Conservation (phyloP, 2,329 filamentous ascomycete species). For the Phoma sp. region DNA sequence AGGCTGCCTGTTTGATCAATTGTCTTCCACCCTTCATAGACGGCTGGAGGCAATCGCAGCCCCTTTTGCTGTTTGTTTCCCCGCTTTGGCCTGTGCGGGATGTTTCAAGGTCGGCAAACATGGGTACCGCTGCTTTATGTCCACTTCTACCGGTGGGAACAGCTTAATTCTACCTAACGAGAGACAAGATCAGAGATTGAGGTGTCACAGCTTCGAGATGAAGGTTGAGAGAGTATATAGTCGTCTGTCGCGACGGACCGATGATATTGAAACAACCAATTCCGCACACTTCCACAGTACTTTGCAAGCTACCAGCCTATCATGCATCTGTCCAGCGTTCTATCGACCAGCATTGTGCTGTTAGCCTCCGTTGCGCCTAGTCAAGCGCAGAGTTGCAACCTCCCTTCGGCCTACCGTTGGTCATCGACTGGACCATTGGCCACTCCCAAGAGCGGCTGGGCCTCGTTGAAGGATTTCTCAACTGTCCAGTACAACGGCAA, state of each 20-base stretch:
- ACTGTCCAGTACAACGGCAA: conserved; percentile 62
- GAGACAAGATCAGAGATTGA: not conserved
- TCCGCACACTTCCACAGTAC: not conserved
- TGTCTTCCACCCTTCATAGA: not conserved
- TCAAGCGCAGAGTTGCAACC: conserved; percentile 52
- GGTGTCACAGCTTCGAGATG: conserved; percentile 8
- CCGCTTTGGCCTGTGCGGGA: conserved; percentile 10
- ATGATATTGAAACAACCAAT: not conserved
- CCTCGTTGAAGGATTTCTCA: conserved; percentile 70
- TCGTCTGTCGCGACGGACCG: not conserved
- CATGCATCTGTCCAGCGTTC: conserved; percentile 8
- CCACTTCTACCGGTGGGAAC: conserved; percentile 11
- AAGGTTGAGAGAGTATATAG: conserved; percentile 3
- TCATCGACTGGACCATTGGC: conserved; percentile 61
- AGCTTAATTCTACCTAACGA: not conserved
- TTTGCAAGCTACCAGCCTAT: not conserved
- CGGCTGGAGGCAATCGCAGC: not conserved
- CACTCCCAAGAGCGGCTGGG: conserved; percentile 62
- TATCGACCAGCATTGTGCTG: conserved; percentile 4
- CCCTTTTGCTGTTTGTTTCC: conserved; percentile 4
- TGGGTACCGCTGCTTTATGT: not conserved
- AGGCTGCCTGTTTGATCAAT: not conserved
- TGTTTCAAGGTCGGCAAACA: conserved; percentile 10
- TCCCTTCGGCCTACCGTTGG: conserved; percentile 66
- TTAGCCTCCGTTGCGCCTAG: conserved; percentile 6